Evolutionary conservation across 192 early-diverging fungal genomes (phyloP).

Genomic region (Gigaspora rosea): DNA sequence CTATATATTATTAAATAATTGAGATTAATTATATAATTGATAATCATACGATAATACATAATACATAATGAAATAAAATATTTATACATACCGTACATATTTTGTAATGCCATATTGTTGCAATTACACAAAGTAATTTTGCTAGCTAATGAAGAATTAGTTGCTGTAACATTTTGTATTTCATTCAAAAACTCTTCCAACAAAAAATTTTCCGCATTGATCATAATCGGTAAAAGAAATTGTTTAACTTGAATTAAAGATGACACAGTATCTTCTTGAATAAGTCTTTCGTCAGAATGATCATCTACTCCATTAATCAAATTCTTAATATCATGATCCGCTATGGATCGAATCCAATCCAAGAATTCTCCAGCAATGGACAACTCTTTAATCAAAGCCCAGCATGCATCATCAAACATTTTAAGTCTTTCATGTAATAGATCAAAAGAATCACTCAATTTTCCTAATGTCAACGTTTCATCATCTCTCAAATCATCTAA

Average conservation of each 20-base stretch:
- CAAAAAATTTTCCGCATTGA: background rate
- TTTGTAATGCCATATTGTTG: slow-evolving; percentile 27
- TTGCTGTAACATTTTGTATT: background rate
- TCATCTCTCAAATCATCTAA: background rate
- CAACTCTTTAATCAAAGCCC: slow-evolving; percentile 6
- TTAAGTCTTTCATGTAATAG: background rate
- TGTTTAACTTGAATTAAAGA: slow-evolving; percentile 34
- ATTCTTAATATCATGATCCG: slow-evolving; percentile 32
- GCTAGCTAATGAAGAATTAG: background rate
- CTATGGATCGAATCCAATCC: background rate
- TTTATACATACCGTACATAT: slow-evolving; percentile 18
- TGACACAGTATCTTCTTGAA: slow-evolving; percentile 29
- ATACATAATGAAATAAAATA: background rate
- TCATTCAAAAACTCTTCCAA: background rate
- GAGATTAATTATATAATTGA: background rate
- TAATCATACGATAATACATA: background rate
- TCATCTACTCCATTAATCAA: slow-evolving; percentile 36
- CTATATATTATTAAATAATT: background rate
- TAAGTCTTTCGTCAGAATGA: slow-evolving; percentile 30
- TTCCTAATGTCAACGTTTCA: background rate
- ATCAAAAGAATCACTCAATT: slow-evolving; percentile 2
- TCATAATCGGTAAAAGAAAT: slow-evolving; percentile 17
- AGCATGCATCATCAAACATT: background rate
- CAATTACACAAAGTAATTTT: slow-evolving; percentile 30
- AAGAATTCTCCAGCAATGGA: background rate